Percentiles rank a stretch among this genome's conserved stretches.
Evolutionary conservation across 1,139 yeast genomes (phyloP).

Genomic region (Saccharomyces hybrid): DNA sequence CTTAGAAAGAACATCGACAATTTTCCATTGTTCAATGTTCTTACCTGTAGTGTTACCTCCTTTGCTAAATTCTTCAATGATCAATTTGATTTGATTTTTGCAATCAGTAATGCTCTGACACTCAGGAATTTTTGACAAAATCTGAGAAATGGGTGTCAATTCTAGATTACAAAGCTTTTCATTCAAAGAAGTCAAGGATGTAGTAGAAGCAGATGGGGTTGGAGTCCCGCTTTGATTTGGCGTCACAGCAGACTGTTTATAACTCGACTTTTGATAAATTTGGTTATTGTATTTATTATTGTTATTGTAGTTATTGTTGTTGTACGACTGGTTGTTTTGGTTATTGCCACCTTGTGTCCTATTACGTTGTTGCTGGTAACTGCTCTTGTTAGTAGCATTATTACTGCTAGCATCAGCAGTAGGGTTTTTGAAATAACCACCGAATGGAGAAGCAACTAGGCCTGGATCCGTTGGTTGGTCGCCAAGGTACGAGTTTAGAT

Average conservation of each 20-base stretch:
- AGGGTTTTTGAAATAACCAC: constrained; percentile 28
- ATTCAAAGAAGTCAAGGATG: constrained; percentile 65
- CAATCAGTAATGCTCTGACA: constrained; percentile 59
- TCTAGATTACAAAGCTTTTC: constrained; percentile 62
- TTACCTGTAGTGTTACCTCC: constrained; percentile 39
- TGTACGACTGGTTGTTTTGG: constrained; percentile 5
- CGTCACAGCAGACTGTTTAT: constrained; percentile 24
- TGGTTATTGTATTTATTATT: constrained; percentile 6
- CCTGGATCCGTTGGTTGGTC: constrained; percentile 28
- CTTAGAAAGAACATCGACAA: constrained; percentile 54
- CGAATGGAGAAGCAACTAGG: constrained; percentile 29
- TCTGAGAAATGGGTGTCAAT: constrained; percentile 60
- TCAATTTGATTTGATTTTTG: constrained; percentile 50
- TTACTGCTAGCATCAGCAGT: not conserved
- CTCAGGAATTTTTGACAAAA: constrained; percentile 47
- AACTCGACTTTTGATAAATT: constrained; percentile 7
- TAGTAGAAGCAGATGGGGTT: constrained; percentile 36
- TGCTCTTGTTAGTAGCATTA: constrained; percentile 9
- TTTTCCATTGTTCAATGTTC: constrained; percentile 53
- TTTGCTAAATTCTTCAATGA: constrained; percentile 43
- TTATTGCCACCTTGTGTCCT: constrained; percentile 13
- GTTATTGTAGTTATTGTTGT: constrained; percentile 6
- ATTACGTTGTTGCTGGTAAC: constrained; percentile 20
- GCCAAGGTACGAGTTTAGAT: constrained; percentile 26
- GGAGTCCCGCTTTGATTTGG: constrained; percentile 28